These are phyloP conservation scores for Euptelea pleiosperma DNA, from an alignment of 164 flowering plant genomes.

Conservation along the genomic window DNA sequence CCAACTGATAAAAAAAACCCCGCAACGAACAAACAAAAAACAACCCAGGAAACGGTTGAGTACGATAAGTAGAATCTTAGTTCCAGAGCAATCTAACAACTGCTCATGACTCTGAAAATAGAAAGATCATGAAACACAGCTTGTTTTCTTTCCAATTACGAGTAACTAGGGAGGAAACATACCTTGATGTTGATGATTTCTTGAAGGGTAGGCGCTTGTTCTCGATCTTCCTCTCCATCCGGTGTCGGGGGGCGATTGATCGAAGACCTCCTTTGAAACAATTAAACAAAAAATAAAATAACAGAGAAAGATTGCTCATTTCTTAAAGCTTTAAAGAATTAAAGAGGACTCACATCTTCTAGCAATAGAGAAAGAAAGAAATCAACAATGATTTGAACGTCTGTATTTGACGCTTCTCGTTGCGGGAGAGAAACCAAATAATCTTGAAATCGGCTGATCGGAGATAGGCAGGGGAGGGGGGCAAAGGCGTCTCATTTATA, in stretches of 20 bases:
- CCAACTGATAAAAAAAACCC: too few species aligned
- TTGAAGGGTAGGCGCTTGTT: conserved; percentile 55
- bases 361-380: not conserved
- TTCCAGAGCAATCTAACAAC: not conserved
- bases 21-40: too few species aligned
- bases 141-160: not conserved
- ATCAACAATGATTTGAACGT: too few species aligned
- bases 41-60: not conserved
- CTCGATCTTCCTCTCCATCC: conserved; percentile 56
- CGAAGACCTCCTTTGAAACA: conserved; percentile 53
- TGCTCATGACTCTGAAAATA: not conserved
- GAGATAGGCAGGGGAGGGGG: too few species aligned
- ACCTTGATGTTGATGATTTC: conserved; percentile 83
- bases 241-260: conserved; percentile 88
- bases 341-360: conserved; percentile 1
- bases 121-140: not conserved
- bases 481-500: too few species aligned
- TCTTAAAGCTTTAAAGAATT: too few species aligned
- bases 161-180: not conserved
- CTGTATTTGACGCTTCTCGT: too few species aligned
- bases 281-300: not conserved
- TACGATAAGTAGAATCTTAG: not conserved
- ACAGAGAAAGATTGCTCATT: too few species aligned
- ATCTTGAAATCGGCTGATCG: too few species aligned
- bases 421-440: not conserved